phyloP scores from a whole-genome alignment of 768 basidiomycete species.

The Termitomyces sp. region DNA sequence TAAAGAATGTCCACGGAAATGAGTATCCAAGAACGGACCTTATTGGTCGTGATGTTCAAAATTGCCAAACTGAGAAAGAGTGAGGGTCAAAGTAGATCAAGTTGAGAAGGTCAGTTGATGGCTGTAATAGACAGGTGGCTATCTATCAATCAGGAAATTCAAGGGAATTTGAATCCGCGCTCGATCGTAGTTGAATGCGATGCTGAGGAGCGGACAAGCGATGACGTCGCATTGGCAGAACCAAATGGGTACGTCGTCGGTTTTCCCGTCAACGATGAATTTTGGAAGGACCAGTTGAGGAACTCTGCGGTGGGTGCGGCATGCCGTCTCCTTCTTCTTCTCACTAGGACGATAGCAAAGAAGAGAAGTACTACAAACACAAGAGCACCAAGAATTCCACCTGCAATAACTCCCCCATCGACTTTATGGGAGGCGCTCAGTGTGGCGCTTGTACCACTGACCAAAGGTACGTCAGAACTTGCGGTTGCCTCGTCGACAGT shows the following conservation, averaged over 20 bases:
- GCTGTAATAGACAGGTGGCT: background rate
- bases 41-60: too few relatives aligned
- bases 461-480: too few relatives aligned
- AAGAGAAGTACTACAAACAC: slow-evolving; percentile 31
- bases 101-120: too few relatives aligned
- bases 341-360: slow-evolving; percentile 33
- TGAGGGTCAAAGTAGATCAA: background rate
- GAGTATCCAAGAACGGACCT: too few relatives aligned
- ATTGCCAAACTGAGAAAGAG: too few relatives aligned
- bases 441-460: too few relatives aligned
- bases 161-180: background rate
- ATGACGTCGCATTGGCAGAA: slow-evolving; percentile 1
- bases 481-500: too few relatives aligned
- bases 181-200: background rate
- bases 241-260: slow-evolving; percentile 1
- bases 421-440: background rate
- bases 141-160: background rate
- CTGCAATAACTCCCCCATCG: slow-evolving; percentile 48
- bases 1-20: background rate
- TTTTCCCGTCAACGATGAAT: background rate
- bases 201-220: background rate
- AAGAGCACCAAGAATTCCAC: slow-evolving; percentile 49
- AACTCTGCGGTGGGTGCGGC: slow-evolving; percentile 63
- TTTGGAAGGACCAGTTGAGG: slow-evolving; percentile 20
- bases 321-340: slow-evolving; percentile 35